Percentiles rank a stretch among this genome's conserved stretches.
Evolutionary conservation across 83 land plant genomes (phyloP).

Genomic region (Larix sibirica): DNA sequence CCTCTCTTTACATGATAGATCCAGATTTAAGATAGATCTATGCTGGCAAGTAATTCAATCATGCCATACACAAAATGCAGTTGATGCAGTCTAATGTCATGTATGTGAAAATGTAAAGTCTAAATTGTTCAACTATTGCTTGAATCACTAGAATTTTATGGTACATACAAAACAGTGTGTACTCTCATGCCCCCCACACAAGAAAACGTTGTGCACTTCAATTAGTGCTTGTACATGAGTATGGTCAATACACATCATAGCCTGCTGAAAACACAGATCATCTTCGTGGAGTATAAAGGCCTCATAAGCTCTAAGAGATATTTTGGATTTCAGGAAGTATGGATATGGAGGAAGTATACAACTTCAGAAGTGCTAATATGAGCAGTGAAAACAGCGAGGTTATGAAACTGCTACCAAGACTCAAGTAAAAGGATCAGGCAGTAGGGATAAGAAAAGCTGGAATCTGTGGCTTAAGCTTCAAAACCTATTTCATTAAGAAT

Average conservation of each 20-base stretch:
- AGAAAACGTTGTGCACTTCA: too few species aligned
- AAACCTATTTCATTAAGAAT: neutral
- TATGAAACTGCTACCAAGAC: neutral
- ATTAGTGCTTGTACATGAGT: neutral
- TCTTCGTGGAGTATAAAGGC: neutral
- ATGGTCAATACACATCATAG: neutral
- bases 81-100: too few species aligned
- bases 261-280: neutral
- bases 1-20: too few species aligned
- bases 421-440: too few species aligned
- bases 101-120: too few species aligned
- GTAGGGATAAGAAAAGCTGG: neutral
- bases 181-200: too few species aligned
- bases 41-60: too few species aligned
- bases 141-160: neutral
- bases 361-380: neutral
- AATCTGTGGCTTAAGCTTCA: neutral
- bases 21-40: too few species aligned
- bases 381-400: neutral
- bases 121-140: neutral
- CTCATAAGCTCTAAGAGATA: neutral
- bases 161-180: neutral
- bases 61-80: too few species aligned
- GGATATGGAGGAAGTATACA: neutral
- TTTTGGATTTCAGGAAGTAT: neutral